Evolutionary conservation across 1,284 basidiomycete genomes (phyloP).

Genomic region (Pterulicium gracile): DNA sequence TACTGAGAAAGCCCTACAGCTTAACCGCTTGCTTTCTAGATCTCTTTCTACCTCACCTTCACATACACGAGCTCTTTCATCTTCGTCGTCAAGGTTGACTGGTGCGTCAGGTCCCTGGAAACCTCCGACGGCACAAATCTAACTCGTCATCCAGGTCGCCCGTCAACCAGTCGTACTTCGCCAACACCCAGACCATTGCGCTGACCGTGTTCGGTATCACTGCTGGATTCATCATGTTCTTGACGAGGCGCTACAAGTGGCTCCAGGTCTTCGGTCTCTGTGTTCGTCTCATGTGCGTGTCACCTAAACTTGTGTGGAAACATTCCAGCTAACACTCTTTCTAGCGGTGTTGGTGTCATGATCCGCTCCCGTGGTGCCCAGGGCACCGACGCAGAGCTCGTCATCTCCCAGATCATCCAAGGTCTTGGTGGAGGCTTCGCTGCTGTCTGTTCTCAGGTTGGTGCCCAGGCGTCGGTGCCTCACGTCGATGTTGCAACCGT

Average conservation of each 20-base stretch:
- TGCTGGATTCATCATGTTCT: slow-evolving; percentile 47
- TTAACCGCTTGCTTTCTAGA: slow-evolving; percentile 19
- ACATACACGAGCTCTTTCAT: slow-evolving; percentile 55
- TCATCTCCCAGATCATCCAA: slow-evolving; percentile 68
- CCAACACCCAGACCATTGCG: slow-evolving; percentile 44
- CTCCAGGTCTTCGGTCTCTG: slow-evolving; percentile 55
- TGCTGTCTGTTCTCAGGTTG: slow-evolving; percentile 58
- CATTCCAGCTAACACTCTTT: not conserved
- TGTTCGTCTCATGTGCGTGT: slow-evolving; percentile 43
- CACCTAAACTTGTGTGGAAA: not conserved
- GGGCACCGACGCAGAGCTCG: slow-evolving; percentile 47
- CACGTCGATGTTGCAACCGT: slow-evolving; percentile 74
- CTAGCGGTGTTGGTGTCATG: slow-evolving; percentile 61
- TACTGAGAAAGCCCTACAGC: not conserved
- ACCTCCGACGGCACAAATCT: not conserved
- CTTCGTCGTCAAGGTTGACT: slow-evolving; percentile 43
- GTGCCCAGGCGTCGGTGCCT: slow-evolving; percentile 68
- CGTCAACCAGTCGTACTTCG: slow-evolving; percentile 42
- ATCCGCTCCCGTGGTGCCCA: slow-evolving; percentile 58
- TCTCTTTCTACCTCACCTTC: slow-evolving; percentile 52
- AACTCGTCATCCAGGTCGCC: slow-evolving; percentile 27
- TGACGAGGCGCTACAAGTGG: slow-evolving; percentile 46
- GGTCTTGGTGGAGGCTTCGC: slow-evolving; percentile 76
- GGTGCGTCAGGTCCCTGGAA: slow-evolving; percentile 20
- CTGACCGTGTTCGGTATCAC: slow-evolving; percentile 56